These are phyloP conservation scores for Brassica balearica DNA, from an alignment of 441 rosid species.

Conservation along the genomic window DNA sequence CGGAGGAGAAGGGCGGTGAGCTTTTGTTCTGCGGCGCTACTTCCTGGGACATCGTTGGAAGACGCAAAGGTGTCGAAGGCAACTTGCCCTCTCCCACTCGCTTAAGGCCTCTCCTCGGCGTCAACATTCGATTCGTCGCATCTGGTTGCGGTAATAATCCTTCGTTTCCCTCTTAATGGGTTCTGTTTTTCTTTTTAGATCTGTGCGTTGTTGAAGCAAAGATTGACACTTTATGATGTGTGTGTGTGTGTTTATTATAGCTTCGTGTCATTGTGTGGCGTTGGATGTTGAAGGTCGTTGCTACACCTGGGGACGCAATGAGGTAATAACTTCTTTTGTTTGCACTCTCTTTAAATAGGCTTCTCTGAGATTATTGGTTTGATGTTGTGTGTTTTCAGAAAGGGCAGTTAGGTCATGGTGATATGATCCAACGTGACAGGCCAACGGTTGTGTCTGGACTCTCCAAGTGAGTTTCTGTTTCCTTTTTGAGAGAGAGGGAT, in stretches of 20 bases:
- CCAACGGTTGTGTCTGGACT: constrained; percentile 94
- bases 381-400: constrained; percentile 60
- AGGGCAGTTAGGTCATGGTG: constrained; percentile 98
- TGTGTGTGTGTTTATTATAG: constrained; percentile 48
- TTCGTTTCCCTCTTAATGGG: constrained; percentile 18
- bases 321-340: constrained; percentile 54
- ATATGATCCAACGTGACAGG: constrained; percentile 84
- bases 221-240: constrained; percentile 21
- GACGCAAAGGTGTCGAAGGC: constrained; percentile 64
- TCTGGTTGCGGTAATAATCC: constrained; percentile 80
- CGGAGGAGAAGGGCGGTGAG: constrained; percentile 81
- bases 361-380: constrained; percentile 27
- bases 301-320: constrained; percentile 99
- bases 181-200: neutral
- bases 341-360: neutral
- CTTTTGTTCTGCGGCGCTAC: constrained; percentile 91
- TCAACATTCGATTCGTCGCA: constrained; percentile 80
- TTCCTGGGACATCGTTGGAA: constrained; percentile 81
- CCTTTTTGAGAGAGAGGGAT: neutral
- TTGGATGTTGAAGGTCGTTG: constrained; percentile 95
- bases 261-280: constrained; percentile 96
- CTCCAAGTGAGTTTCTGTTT: constrained; percentile 63
- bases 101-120: constrained; percentile 83
- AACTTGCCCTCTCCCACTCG: constrained; percentile 93
- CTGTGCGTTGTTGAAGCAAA: neutral